Base-by-base conservation (phyloP, 768 basidiomycete genomes). In the Candolleomyces eurysporus region DNA sequence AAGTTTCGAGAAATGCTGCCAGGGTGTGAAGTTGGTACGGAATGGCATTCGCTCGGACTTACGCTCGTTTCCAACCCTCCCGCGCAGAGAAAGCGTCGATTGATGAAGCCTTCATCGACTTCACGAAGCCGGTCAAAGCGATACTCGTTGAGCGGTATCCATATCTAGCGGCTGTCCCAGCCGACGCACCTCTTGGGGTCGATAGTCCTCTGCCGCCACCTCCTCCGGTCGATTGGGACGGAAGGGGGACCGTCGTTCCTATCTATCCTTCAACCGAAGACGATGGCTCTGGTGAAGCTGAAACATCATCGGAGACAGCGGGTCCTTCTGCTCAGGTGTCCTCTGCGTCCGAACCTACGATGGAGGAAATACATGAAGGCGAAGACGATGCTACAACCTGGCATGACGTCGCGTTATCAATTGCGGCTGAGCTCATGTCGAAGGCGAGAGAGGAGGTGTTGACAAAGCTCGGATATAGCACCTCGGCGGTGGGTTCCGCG, bases 91-190 rank as follows among this genome's bases (percentile, higher is more conserved):
- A 96, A 71, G 97, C 97, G 22, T 96, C 94, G 0, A 97, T 98
- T 40, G 97, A 98, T 68, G 97, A 99, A 69, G 94, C 93, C 0
- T 99, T 96, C 73, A 86, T 98, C 60, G 96, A 98, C 72, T 84
- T 98, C 59, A 92, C 94, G 3, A 81, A 81, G 9, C 88, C 90
- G 39, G 87, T 94, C n/a, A 87, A 92, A 42, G 84, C 88, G 60
- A 76, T 83, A 49, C 74, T 99, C 2, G 76, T 98, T 3, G 80
- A 84, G 53, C 79, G 86, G 46, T 93, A 89, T 68, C 92, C 96
- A 0, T 80, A 92, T 69, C 84, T 99, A 26, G 81, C 85, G 0
- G 70, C 83, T 19, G 82, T 89, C 2, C 94, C 95, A 2, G 69
- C 79, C 0, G 84, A 89, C 61, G 85, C 90, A 0, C 86, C 87